Conservation (phyloP, 352 stramenopile species). For the Globisporangium apiculatum region DNA sequence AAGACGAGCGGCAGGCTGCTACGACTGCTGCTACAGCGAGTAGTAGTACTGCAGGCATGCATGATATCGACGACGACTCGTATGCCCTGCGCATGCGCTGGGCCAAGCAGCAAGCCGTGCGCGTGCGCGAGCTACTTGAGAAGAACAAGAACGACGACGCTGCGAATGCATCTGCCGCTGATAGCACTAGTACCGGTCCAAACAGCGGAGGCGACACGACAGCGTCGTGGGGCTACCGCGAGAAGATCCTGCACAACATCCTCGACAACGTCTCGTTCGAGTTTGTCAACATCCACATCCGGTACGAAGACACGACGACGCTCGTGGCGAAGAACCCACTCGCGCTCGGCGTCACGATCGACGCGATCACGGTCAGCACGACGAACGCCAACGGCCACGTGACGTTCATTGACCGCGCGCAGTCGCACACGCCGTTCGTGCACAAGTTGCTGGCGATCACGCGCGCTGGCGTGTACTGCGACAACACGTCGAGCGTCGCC, state of each 20-base stretch:
- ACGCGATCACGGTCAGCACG: slow-evolving; percentile 59
- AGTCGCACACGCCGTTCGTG: slow-evolving; percentile 75
- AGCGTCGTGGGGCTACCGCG: slow-evolving; percentile 60
- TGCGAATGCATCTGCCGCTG: slow-evolving; percentile 5
- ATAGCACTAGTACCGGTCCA: neutral
- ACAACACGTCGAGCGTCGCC: slow-evolving; percentile 26
- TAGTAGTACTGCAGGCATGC: neutral
- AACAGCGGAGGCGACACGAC: slow-evolving; percentile 30
- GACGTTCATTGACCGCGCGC: slow-evolving; percentile 70
- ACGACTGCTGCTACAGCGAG: neutral
- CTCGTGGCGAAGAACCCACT: slow-evolving; percentile 51
- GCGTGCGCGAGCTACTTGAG: slow-evolving; percentile 67
- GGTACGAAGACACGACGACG: slow-evolving; percentile 73
- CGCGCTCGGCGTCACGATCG: slow-evolving; percentile 65
- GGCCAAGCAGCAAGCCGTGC: slow-evolving; percentile 79
- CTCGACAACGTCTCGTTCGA: slow-evolving; percentile 81
- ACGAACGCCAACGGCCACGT: slow-evolving; percentile 79
- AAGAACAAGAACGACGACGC: slow-evolving; percentile 55
- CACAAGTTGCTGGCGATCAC: slow-evolving; percentile 64
- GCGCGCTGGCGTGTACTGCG: slow-evolving; percentile 57
- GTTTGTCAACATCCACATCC: slow-evolving; percentile 76
- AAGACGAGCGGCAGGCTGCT: slow-evolving; percentile 34
- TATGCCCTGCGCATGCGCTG: slow-evolving; percentile 58
- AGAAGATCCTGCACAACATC: slow-evolving; percentile 81
- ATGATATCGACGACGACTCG: slow-evolving; percentile 37